Conservation (phyloP, 176 grass and related monocot species). For the Echinochloa phyllopogon region DNA sequence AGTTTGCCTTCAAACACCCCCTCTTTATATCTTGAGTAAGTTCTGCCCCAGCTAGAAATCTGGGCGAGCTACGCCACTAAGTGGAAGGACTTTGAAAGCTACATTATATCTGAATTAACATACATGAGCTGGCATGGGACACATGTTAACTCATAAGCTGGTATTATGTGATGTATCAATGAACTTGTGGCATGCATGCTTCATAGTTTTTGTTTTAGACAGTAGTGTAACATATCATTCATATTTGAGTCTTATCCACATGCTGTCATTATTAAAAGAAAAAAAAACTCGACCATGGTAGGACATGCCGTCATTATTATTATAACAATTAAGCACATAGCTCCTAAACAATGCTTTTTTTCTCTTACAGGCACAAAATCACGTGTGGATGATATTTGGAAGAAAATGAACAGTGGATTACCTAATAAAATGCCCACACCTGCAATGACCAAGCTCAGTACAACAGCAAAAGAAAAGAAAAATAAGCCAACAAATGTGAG, state of each 20-base stretch:
- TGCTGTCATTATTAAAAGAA: constrained; percentile 21
- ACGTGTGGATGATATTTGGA: constrained; percentile 89
- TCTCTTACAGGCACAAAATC: constrained; percentile 65
- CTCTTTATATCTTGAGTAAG: no score
- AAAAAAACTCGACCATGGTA: no score
- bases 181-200: constrained; percentile 6
- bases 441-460: constrained; percentile 58
- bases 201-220: constrained; percentile 4
- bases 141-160: background rate
- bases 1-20: no score
- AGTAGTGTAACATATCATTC: background rate
- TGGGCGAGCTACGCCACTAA: no score
- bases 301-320: constrained; percentile 31
- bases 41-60: no score
- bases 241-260: constrained; percentile 20
- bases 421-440: constrained; percentile 69
- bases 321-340: constrained; percentile 12
- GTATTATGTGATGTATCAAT: constrained; percentile 16
- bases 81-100: background rate
- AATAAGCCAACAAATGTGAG: constrained; percentile 71
- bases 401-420: constrained; percentile 91
- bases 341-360: constrained; percentile 25
- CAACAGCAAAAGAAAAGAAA: constrained; percentile 58
- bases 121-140: background rate
- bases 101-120: background rate